These are phyloP conservation scores for Fusarium mangiferae DNA, from an alignment of 2,329 filamentous ascomycete species.

Conservation along the genomic window DNA sequence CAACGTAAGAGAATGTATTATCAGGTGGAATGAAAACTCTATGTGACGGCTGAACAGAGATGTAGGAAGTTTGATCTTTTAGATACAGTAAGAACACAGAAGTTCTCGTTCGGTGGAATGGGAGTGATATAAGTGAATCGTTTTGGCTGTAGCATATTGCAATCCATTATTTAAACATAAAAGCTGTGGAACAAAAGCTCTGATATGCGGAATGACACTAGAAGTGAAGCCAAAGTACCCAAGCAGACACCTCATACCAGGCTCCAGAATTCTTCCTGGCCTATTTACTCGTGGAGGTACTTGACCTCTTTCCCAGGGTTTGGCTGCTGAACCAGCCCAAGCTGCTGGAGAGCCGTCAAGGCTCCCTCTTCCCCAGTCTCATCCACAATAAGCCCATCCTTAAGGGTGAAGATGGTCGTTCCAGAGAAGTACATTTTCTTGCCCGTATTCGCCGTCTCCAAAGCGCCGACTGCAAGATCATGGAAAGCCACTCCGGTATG, in stretches of 20 bases:
- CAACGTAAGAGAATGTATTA: background rate
- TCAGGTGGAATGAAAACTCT: fast-evolving
- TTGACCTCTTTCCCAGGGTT: background rate
- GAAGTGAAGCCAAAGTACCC: background rate
- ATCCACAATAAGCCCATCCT: background rate
- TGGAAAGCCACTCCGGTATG: background rate
- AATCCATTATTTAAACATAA: no score
- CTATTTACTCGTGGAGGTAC: background rate
- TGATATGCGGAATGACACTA: no score
- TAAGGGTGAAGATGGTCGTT: background rate
- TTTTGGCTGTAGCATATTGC: no score
- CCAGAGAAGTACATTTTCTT: background rate
- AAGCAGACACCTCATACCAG: background rate
- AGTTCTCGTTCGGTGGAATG: no score
- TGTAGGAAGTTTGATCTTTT: fast-evolving
- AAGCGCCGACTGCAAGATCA: background rate
- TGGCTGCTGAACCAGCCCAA: background rate
- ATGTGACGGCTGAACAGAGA: fast-evolving
- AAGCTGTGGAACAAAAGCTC: no score
- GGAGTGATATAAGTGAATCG: no score
- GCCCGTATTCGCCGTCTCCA: background rate
- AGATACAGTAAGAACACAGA: background rate
- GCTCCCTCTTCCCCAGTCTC: background rate
- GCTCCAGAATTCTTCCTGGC: background rate
- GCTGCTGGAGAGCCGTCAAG: background rate